Base-by-base conservation (phyloP, 2,329 filamentous ascomycete genomes). In the Fusarium duplospermum region DNA sequence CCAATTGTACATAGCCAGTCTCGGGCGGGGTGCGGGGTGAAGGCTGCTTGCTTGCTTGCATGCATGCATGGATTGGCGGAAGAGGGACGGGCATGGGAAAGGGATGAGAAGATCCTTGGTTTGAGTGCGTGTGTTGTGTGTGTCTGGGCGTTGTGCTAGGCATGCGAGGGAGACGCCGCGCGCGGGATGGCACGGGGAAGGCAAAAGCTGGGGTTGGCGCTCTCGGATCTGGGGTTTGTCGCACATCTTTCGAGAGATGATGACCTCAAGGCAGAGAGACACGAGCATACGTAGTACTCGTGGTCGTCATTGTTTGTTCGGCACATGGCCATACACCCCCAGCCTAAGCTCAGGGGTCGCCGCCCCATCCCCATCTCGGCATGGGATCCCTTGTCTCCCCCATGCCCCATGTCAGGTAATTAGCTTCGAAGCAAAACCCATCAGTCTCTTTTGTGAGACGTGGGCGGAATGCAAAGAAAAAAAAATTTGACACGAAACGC, bases 11-110 rank as follows among this genome's bases (percentile, higher is more conserved):
- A 71, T 61, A 71, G 62, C 69, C 64, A 56, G 52, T 57, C 50
- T 64, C 68, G 73, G 73, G 64, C 67, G 67, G 71, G 67, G 66
- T 67, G 69, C 71, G 66, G 60, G 66, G 70, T 50, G 71, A 61
- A 50, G 61, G 67, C 67, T 70, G 65, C 64, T 65, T 71, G 64
- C 65, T 69, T n/a, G n/a, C n/a, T n/a, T n/a, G n/a, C n/a, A n/a
- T 67, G 64, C 64, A 68, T 64, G 67, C 64, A 68, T 64, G 67
- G 66, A 71, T 71, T 66, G 70, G 70, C 68, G 67, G 69, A 76
- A 75, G 62, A 64, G 50, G 64, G 62, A 52, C 16, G 47, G 47
- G 59, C 20, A 57, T 70, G 52, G 58, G 62, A 71, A 63, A 62
- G 62, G 60, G 47, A 66, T 66, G 40, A 58, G 52, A 52, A 61